Evolutionary conservation across 2,329 filamentous ascomycete species (phyloP).

Genomic region (Mariannaea elegans): DNA sequence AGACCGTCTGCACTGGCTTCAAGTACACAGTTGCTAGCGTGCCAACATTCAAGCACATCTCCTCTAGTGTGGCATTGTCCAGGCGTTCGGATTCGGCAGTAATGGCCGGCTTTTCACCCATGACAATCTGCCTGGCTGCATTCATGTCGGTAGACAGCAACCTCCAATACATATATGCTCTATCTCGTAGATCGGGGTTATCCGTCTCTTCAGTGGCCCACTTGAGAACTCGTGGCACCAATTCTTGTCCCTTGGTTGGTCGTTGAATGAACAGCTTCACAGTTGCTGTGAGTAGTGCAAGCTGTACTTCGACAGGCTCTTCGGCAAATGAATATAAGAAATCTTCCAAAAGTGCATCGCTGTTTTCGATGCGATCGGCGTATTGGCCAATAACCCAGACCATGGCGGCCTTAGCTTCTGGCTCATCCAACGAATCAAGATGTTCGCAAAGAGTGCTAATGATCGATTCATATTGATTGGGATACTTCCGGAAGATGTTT

Average conservation of each 20-base stretch:
- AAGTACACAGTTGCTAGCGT: constrained; percentile 97
- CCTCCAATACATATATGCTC: constrained; percentile 99
- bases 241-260: constrained; percentile 90
- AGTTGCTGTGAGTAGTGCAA: constrained; percentile 92
- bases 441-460: constrained; percentile 96
- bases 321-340: constrained; percentile 94
- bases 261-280: constrained; percentile 98
- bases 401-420: constrained; percentile 97
- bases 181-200: constrained; percentile 93
- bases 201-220: constrained; percentile 99
- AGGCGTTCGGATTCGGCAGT: constrained; percentile 96
- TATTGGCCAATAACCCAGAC: constrained; percentile 99
- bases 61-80: constrained; percentile 89
- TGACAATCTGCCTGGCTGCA: constrained; percentile 86
- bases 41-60: constrained; percentile 96
- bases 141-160: constrained; percentile 91
- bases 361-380: constrained; percentile 96
- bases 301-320: constrained; percentile 93
- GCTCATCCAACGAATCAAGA: constrained; percentile 94
- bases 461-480: constrained; percentile 98
- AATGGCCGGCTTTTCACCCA: constrained; percentile 97
- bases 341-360: constrained; percentile 91
- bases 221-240: constrained; percentile 94
- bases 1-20: constrained; percentile 97
- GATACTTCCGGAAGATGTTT: constrained; percentile 99